phyloP scores from a whole-genome alignment of 345 rosid species.

The Camelina neglecta region DNA sequence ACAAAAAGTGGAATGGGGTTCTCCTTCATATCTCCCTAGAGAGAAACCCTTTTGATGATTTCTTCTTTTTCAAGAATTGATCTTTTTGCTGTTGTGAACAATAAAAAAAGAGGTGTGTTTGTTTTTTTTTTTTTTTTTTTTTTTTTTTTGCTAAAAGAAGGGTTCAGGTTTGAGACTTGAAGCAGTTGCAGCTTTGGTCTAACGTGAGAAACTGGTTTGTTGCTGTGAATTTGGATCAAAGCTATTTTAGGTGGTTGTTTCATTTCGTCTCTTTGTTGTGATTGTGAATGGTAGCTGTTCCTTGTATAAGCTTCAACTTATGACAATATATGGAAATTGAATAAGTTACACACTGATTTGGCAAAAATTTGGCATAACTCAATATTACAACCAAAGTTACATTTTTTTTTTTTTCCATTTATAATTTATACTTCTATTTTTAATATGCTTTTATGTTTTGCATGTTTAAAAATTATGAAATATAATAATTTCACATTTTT shows the following conservation, averaged over 20 bases:
- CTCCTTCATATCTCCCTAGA: conserved; percentile 78
- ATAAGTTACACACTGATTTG: neutral
- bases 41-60: conserved; percentile 61
- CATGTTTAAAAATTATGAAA: no score
- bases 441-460: no score
- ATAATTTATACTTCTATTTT: no score
- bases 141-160: neutral
- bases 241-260: conserved; percentile 34
- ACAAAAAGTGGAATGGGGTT: conserved; percentile 83
- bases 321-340: neutral
- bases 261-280: conserved; percentile 4
- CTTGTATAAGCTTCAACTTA: no score
- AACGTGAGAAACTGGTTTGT: conserved; percentile 33
- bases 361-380: no score
- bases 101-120: conserved; percentile 28
- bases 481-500: no score
- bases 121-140: neutral
- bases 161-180: conserved; percentile 36
- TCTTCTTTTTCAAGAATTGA: conserved; percentile 43
- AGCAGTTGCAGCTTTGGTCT: conserved; percentile 26
- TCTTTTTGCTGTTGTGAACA: conserved; percentile 22
- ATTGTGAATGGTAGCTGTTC: neutral
- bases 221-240: conserved; percentile 46
- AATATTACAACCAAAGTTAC: no score
- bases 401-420: no score